Conservation (phyloP, 345 rosid genomes). For the Brassica cretica region DNA sequence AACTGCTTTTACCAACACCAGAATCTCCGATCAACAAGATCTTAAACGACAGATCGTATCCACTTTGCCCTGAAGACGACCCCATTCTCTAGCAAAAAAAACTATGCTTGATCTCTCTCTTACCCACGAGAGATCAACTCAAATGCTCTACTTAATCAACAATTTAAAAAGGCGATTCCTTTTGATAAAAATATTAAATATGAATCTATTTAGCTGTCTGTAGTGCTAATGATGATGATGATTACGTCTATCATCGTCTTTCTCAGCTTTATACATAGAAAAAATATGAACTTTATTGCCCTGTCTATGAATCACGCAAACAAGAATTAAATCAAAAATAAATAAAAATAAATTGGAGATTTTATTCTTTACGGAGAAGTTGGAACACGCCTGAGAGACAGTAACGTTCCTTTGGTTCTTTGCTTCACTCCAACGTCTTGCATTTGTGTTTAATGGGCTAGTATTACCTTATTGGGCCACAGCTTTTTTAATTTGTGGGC, state of each 20-base stretch:
- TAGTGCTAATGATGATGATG: conserved; percentile 9
- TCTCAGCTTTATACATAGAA: conserved; percentile 15
- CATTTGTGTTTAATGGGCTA: background rate
- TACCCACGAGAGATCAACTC: conserved; percentile 41
- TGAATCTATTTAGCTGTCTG: conserved; percentile 19
- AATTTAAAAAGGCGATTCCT: background rate
- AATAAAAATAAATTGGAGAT: conserved; percentile 26
- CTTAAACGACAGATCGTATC: conserved; percentile 90
- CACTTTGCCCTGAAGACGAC: conserved; percentile 68
- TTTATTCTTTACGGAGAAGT: conserved; percentile 41
- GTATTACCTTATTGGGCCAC: conserved; percentile 1
- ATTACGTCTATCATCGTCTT: conserved; percentile 22
- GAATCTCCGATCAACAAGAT: conserved; percentile 58
- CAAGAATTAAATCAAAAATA: background rate
- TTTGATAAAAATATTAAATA: background rate
- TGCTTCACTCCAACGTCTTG: conserved; percentile 25
- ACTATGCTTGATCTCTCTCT: background rate
- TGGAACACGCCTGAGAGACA: background rate
- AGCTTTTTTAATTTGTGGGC: conserved; percentile 6
- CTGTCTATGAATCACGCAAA: conserved; percentile 6
- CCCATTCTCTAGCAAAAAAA: conserved; percentile 53
- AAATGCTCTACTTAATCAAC: background rate
- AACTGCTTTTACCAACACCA: conserved; percentile 82
- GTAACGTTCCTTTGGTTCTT: conserved; percentile 23
- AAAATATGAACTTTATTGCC: conserved; percentile 7